Base-by-base conservation (phyloP, 202 grass and related monocot genomes). In the Thinopyrum obtusiflorum region DNA sequence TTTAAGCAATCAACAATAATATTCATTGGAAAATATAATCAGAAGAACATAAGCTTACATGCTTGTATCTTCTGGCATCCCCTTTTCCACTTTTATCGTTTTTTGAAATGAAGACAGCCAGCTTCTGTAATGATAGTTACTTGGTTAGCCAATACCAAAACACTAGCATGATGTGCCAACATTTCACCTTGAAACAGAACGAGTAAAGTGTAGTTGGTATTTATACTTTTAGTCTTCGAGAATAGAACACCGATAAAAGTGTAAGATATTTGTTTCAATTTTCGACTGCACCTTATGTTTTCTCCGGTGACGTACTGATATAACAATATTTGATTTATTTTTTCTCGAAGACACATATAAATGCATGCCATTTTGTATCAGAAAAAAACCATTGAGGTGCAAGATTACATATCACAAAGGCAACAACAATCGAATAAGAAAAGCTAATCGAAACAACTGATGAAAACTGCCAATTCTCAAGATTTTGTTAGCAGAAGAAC, bases 91-190 rank as follows among this genome's bases (percentile, higher is more conserved):
- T 86, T 64, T 6, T 35, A 97, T 79, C 59, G 87, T 86, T 76
- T 26, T 57, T 49, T 97, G 78, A 79, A 97, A 67, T 20, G 88
- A 94, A 44, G 66, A 73, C 66, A n/a, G 81, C 84, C 35, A 84
- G 74, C 33, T 76, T 92, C 92, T 97, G 90, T 51, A 89, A 65
- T 28, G n/a, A 80, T 11, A 25, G 62, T 61, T 73, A 71, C 7
- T 73, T 37, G 12, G 67, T 42, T 62, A 88, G 73, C 2, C 44
- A 65, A 74, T 72, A 73, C 1, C 65, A 49, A 2, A 84, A 67
- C 59, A 25, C 24, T 25, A 29, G 13, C 8, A 40, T 24, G 67
- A 11, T 1, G 3, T 69, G 39, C 17, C 25, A n/a, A 65, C 61
- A 62, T 73, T 59, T 59, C 15, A 32, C 4, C 28, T 29, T 29